Evolutionary conservation across 345 rosid species (phyloP), one percentile per base, ranked within the genome.

Genomic region (Murraya koenigii): DNA sequence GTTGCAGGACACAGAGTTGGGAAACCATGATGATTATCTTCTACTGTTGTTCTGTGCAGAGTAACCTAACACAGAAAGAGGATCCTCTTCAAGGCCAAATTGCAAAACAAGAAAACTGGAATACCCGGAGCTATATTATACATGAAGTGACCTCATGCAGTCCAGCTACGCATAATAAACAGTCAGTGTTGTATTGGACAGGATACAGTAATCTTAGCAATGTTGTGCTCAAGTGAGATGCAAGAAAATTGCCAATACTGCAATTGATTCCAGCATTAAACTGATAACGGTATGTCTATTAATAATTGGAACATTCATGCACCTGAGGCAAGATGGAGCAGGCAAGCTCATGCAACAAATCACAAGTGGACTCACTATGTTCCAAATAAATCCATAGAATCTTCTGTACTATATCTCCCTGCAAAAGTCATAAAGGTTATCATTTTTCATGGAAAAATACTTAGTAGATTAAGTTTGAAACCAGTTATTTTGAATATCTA

Each of bases 401-500:
- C 86, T 81, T 90, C 70, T 88, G 97, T 33, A 94, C 82, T 75
- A 83, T 76, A 76, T 92, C 95, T 82, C 91, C 97, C 98, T 94
- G 92, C 72, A 39, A 61, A 74, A 59, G 74, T 63, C 75, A 70
- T 65, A 79, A 69, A 66, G 55, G 23, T 73, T 28, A 52, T 54
- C 36, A 63, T 5, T 65, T 60, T n/a, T 33, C 71, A 81, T 71
- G 14, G 32, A 81, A 56, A 63, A 25, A 5, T 47, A 64, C 64
- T 71, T 39, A 75, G 62, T 58, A n/a, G 5, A 49, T 41, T 63
- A 58, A 80, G 19, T 33, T 64, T 26, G 47, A 72, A 73, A n/a
- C 15, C 69, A 26, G 59, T 62, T 64, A 52, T 8, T 66, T 32
- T 73, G 64, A 55, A 30, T 68, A 71, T 36, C 30, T 56, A 72